Base-by-base conservation (phyloP, 352 stramenopile genomes). In the Globisporangium ultimum region DNA sequence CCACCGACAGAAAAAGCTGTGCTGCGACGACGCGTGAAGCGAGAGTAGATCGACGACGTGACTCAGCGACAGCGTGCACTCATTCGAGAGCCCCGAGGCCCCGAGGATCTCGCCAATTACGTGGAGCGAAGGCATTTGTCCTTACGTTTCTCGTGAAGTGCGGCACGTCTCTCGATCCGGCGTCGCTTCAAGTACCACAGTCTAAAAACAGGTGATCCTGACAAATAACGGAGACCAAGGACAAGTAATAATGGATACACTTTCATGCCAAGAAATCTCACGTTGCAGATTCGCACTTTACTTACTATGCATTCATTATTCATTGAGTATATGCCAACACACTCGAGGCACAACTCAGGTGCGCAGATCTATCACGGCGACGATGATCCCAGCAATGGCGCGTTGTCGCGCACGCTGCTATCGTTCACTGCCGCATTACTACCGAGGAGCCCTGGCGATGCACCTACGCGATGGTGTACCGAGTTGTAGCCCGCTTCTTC, bases 1-100 rank as follows among this genome's bases (percentile, higher is more conserved):
- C 77, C 77, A 87, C 24, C 70, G 72, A 42, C 74, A 87, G 61
- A 84, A 87, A 58, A 78, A 84, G 48, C 64, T 78, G 13, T 51
- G 50, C 21, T 67, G 45, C 4, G 67, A 76, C 1, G 64, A 72
- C 38, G 70, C 60, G 49, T 83, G 70, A 41, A 84, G 58, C 7
- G 65, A 70, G 18, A 84, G 53, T 5, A 72, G n/a, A n/a, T 84
- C 71, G 9, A 82, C 22, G 43, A 78, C 61, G 48, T 71, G 64
- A 0, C 56, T 65, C 1, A 63, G 24, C 28, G 64, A 61, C 32
- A 54, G 36, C 13, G 21, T 40, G 2, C 34, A 10, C 3, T 56
- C 63, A 9, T 72, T 59, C 14, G 38, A 36, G 20, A 87, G 53
- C 15, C 70, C 67, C 6, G 72, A 71, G 1, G 77, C 74, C 3